Evolutionary conservation across 2,329 filamentous ascomycete species (phyloP).

Genomic region (Trichophyton rubrum): DNA sequence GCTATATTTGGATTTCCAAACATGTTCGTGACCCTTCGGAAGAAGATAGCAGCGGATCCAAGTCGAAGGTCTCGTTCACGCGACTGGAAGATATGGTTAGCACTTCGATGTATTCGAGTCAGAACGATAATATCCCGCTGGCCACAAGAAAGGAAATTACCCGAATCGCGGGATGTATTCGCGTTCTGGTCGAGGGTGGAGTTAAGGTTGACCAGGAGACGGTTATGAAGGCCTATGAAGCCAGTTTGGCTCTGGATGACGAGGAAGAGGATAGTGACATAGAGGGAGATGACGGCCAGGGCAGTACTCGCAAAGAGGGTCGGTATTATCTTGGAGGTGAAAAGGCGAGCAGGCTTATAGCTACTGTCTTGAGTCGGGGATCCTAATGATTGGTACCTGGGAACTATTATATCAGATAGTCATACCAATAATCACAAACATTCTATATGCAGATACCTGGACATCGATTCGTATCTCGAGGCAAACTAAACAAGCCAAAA

Average conservation of each 20-base stretch:
- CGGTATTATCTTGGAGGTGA: slow-evolving; percentile 32
- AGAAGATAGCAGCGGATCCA: slow-evolving; percentile 11
- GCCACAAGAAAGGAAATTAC: slow-evolving; percentile 80
- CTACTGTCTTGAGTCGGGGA: slow-evolving; percentile 10
- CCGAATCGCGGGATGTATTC: slow-evolving; percentile 66
- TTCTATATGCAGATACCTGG: neutral
- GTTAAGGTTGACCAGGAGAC: slow-evolving; percentile 82
- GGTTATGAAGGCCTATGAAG: slow-evolving; percentile 69
- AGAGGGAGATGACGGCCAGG: slow-evolving; percentile 23
- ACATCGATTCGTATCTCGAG: neutral
- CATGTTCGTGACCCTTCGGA: slow-evolving; percentile 43
- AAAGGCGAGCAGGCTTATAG: slow-evolving; percentile 28
- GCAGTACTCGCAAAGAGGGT: slow-evolving; percentile 21
- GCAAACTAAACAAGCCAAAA: neutral
- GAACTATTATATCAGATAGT: neutral
- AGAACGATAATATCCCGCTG: slow-evolving; percentile 73
- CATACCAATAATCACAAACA: neutral
- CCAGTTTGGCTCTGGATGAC: slow-evolving; percentile 56
- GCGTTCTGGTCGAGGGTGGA: slow-evolving; percentile 68
- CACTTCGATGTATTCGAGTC: slow-evolving; percentile 79
- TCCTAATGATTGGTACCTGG: neutral
- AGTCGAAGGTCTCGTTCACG: slow-evolving; percentile 49
- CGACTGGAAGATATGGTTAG: slow-evolving; percentile 78
- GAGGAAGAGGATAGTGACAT: slow-evolving; percentile 29
- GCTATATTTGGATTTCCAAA: slow-evolving; percentile 90